A percentile compares a stretch with the other conserved stretches of the same genome.
These are phyloP conservation scores for Tilletia indica DNA, from an alignment of 1,284 basidiomycete species.

Conservation along the genomic window DNA sequence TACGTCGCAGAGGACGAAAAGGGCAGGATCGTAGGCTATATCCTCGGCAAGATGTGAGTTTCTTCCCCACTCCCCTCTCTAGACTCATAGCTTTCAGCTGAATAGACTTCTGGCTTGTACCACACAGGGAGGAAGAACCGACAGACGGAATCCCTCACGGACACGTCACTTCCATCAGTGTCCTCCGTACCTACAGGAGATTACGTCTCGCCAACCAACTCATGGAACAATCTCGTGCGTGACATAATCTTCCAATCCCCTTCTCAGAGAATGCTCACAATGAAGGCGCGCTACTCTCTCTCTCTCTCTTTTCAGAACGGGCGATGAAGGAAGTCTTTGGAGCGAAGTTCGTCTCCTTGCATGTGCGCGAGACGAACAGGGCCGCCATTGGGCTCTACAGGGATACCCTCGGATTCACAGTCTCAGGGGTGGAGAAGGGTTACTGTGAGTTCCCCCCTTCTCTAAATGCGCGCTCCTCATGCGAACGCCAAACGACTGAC, in stretches of 20 bases:
- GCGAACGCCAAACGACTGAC: not conserved
- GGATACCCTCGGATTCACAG: conserved; percentile 52
- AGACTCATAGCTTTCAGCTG: not conserved
- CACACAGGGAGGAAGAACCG: conserved; percentile 49
- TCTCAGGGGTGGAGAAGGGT: conserved; percentile 49
- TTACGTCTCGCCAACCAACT: conserved; percentile 54
- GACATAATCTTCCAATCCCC: no score
- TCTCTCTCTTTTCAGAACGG: conserved; percentile 33
- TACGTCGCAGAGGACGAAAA: conserved; percentile 88
- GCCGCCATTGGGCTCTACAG: conserved; percentile 54
- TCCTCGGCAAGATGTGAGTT: conserved; percentile 79
- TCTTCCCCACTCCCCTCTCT: not conserved
- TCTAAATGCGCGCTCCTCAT: not conserved
- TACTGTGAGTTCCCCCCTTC: conserved; percentile 52
- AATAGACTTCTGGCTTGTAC: no score
- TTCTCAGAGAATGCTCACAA: no score
- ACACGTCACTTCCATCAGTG: conserved; percentile 54
- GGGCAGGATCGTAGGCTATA: conserved; percentile 88
- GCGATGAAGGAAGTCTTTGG: conserved; percentile 54
- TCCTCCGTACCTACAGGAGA: conserved; percentile 50
- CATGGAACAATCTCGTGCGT: conserved; percentile 55
- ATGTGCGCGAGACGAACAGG: conserved; percentile 53
- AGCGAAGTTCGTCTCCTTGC: conserved; percentile 51
- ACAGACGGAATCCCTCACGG: conserved; percentile 54
- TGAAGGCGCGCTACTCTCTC: no score